Conservation (phyloP, 345 rosid genomes). For the Clarkia xantiana region DNA sequence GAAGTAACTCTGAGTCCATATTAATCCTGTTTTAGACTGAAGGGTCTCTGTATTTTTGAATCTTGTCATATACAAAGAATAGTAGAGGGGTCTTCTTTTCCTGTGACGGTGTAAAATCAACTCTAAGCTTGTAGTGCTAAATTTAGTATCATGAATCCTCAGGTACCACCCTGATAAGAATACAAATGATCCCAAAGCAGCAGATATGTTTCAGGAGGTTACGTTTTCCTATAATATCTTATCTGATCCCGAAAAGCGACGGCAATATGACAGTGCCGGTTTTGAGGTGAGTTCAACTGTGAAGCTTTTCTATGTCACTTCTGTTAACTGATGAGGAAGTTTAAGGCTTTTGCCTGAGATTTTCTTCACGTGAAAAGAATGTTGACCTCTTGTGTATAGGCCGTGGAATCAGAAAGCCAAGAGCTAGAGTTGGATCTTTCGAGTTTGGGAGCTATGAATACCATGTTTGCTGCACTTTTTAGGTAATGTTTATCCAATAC, state of each 20-base stretch:
- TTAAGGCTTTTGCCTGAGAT: too few species aligned
- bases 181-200: slow-evolving; percentile 79
- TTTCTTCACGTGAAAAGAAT: not conserved
- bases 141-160: slow-evolving; percentile 7
- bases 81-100: too few species aligned
- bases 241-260: slow-evolving; percentile 81
- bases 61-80: too few species aligned
- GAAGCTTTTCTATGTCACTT: not conserved
- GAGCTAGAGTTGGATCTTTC: slow-evolving; percentile 94
- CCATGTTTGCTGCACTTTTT: slow-evolving; percentile 88
- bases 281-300: slow-evolving; percentile 59
- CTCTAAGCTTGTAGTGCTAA: too few species aligned
- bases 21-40: too few species aligned
- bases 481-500: slow-evolving; percentile 27
- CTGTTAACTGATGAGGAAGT: too few species aligned
- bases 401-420: slow-evolving; percentile 59
- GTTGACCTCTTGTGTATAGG: slow-evolving; percentile 27
- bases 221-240: slow-evolving; percentile 85
- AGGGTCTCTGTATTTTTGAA: too few species aligned
- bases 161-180: slow-evolving; percentile 99
- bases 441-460: slow-evolving; percentile 88
- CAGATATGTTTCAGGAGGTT: slow-evolving; percentile 88
- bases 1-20: too few species aligned
- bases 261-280: slow-evolving; percentile 85
- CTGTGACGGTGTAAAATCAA: too few species aligned